Percentiles rank a stretch among this genome's conserved stretches.
phyloP scores from a whole-genome alignment of 164 flowering plant genomes.

The Liriodendron chinense region DNA sequence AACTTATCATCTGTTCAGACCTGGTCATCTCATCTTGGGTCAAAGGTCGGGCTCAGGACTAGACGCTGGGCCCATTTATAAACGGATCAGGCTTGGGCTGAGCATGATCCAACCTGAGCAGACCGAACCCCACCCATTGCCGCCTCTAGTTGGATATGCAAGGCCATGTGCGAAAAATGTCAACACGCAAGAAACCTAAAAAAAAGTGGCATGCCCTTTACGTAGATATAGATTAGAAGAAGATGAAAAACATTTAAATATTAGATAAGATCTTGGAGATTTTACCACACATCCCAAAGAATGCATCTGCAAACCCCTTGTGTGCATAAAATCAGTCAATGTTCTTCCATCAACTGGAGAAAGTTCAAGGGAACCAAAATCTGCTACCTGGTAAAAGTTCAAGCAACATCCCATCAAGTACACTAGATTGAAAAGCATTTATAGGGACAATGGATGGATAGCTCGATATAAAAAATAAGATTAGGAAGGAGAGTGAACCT shows the following conservation, averaged over 20 bases:
- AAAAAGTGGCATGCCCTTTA: no score
- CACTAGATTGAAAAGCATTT: background rate
- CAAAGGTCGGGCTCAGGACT: no score
- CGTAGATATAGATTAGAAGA: no score
- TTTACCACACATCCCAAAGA: conserved; percentile 91
- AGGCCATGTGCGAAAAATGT: background rate
- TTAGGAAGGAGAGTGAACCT: conserved; percentile 6
- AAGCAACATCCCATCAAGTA: conserved; percentile 14
- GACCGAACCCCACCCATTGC: no score
- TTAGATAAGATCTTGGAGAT: background rate
- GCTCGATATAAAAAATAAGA: background rate
- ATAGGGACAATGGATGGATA: background rate
- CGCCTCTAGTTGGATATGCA: no score
- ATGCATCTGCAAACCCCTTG: conserved; percentile 83
- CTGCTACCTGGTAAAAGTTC: conserved; percentile 65
- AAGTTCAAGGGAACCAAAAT: conserved; percentile 95
- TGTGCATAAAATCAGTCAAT: conserved; percentile 95
- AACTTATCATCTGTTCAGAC: no score
- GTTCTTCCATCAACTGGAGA: conserved; percentile 99
- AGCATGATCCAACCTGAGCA: no score
- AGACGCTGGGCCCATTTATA: no score
- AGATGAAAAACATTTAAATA: no score
- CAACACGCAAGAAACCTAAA: background rate
- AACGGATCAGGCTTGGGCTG: no score
- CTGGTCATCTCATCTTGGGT: no score